Evolutionary conservation across 2,329 filamentous ascomycete genomes (phyloP).

Genomic region (Ophiostoma himal-ulmi): DNA sequence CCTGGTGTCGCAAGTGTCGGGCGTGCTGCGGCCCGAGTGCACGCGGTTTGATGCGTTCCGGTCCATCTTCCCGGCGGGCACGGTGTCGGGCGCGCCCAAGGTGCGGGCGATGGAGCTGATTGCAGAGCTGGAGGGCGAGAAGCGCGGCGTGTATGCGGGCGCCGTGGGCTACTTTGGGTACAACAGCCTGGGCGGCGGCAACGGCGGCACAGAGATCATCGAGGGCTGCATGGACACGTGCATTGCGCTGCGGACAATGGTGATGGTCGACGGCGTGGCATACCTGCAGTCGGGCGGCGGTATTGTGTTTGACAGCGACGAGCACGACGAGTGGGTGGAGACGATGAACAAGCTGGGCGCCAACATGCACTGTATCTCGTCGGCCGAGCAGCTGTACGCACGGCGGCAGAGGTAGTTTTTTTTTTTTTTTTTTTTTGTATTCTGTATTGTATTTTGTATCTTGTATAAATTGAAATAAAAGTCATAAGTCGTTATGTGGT

Average conservation of each 20-base stretch:
- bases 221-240: conserved; percentile 91
- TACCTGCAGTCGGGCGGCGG: conserved; percentile 88
- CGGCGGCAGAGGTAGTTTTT: conserved; percentile 29
- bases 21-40: conserved; percentile 74
- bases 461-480: background rate
- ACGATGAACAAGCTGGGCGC: conserved; percentile 91
- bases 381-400: conserved; percentile 65
- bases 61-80: conserved; percentile 94
- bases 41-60: conserved; percentile 93
- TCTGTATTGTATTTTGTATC: background rate
- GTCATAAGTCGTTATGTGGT: background rate
- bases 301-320: conserved; percentile 91
- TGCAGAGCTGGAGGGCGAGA: conserved; percentile 87
- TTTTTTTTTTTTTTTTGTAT: background rate
- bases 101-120: conserved; percentile 97
- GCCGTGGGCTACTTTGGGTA: conserved; percentile 97
- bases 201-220: conserved; percentile 53
- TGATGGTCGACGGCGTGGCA: conserved; percentile 82
- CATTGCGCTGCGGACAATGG: conserved; percentile 80
- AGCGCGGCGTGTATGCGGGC: conserved; percentile 90
- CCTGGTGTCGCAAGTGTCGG: conserved; percentile 90
- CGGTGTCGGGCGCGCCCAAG: conserved; percentile 91
- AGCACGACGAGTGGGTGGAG: conserved; percentile 87
- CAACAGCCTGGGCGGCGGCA: conserved; percentile 42
- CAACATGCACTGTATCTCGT: conserved; percentile 81